Evolutionary conservation across 2,329 filamentous ascomycete species (phyloP).

Genomic region (Mycocentrospora acerina): DNA sequence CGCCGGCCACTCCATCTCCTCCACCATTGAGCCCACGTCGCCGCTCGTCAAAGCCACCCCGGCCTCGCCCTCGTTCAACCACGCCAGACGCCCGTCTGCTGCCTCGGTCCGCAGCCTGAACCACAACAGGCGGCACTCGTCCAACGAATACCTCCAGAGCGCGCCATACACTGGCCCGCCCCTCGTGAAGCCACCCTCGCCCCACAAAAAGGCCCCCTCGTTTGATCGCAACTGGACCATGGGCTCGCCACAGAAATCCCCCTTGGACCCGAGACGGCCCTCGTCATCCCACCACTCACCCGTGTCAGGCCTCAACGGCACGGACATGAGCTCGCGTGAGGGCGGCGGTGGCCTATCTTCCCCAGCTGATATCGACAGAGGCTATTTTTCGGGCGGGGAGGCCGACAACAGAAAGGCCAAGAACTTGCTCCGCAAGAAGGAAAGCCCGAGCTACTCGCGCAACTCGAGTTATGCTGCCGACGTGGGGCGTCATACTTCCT

Average conservation of each 20-base stretch:
- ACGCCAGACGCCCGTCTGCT: constrained; percentile 65
- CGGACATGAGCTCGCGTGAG: constrained; percentile 28
- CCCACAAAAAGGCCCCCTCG: constrained; percentile 59
- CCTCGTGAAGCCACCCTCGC: constrained; percentile 25
- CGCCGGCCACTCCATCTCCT: constrained; percentile 29
- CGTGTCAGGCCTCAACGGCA: constrained; percentile 31
- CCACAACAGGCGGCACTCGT: constrained; percentile 84
- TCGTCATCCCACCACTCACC: constrained; percentile 38
- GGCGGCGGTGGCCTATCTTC: constrained; percentile 33
- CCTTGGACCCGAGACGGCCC: constrained; percentile 29
- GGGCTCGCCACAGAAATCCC: constrained; percentile 41
- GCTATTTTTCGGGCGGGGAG: constrained; percentile 92
- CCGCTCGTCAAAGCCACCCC: constrained; percentile 49
- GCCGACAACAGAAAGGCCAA: constrained; percentile 69
- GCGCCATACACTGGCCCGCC: constrained; percentile 25
- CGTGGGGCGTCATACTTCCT: constrained; percentile 58
- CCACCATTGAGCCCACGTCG: constrained; percentile 41
- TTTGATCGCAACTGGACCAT: constrained; percentile 63
- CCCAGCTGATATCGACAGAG: constrained; percentile 70
- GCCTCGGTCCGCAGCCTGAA: constrained; percentile 80
- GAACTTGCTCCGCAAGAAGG: constrained; percentile 76
- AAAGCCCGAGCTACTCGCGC: constrained; percentile 62
- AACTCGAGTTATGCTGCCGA: constrained; percentile 72
- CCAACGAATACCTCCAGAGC: constrained; percentile 66
- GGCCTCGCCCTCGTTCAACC: constrained; percentile 43